Conservation (phyloP, 2,329 filamentous ascomycete genomes). For the Chaetomium sp. region DNA sequence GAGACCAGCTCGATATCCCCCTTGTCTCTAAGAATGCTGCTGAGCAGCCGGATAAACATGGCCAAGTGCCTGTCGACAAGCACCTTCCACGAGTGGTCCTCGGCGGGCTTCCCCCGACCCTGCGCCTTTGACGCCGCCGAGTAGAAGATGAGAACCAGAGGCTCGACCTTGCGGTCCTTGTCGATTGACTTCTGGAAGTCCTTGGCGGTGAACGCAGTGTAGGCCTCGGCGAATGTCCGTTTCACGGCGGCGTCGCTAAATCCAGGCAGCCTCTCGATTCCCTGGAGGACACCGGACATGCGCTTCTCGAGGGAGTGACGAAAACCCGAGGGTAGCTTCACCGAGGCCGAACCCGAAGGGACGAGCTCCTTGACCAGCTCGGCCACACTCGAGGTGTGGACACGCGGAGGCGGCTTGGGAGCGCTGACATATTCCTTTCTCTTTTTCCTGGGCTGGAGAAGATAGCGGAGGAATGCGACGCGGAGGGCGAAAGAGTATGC, state of each 20-base stretch:
- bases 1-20: constrained; percentile 79
- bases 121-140: constrained; percentile 91
- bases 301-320: constrained; percentile 63
- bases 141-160: constrained; percentile 93
- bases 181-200: constrained; percentile 89
- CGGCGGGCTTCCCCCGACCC: constrained; percentile 67
- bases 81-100: constrained; percentile 87
- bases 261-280: constrained; percentile 80
- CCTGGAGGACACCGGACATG: constrained; percentile 77
- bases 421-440: constrained; percentile 81
- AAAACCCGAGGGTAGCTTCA: constrained; percentile 62
- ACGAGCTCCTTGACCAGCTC: constrained; percentile 88
- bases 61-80: constrained; percentile 94
- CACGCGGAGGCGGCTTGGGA: constrained; percentile 61
- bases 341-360: constrained; percentile 45
- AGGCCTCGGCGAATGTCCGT: constrained; percentile 89
- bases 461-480: constrained; percentile 87
- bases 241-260: constrained; percentile 91
- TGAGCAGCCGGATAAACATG: constrained; percentile 86
- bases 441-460: constrained; percentile 87
- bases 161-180: constrained; percentile 90
- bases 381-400: constrained; percentile 73
- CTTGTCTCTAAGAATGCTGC: constrained; percentile 77
- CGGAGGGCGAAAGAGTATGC: constrained; percentile 90
- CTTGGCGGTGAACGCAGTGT: constrained; percentile 88